Evolutionary conservation across 129 eudicot species (phyloP), one percentile per base, ranked within the genome.

Genomic region (Chrysanthemum lavandulifolium): DNA sequence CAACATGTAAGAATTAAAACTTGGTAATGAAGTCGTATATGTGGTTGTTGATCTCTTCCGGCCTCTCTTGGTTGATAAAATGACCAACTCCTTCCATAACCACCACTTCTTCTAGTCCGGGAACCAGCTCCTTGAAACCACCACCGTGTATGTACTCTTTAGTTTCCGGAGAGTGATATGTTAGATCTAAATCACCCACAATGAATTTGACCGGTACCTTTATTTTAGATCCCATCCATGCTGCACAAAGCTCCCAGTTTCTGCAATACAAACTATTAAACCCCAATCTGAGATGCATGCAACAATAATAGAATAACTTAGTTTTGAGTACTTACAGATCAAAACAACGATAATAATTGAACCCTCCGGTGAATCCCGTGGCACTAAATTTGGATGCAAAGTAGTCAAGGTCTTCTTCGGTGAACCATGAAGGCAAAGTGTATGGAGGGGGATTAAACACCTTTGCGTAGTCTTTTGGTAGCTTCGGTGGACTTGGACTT

Each of bases 31-130:
- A 91, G 65, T 91, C 91, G 48, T 82, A 80, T 19, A 91, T 86
- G 73, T 91, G 97, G 9, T 79, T 53, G 77, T 72, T 86, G 50
- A 87, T 62, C 81, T 91, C 88, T 6, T 83, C 84, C 8, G 90
- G 84, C 78, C 79, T 91, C 69, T 91, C 97, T 86, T 87, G 84
- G 73, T 88, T 86, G 23, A 85, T 61, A 71, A 91, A 91, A 80
- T 91, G 97, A 49, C 77, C 95, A 23, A 82, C 91, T 19, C 89
- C 97, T 82, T 91, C 90, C 95, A 91, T 84, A 10, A 91, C 80
- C 25, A 91, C 95, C 21, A 91, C 62, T 65, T 91, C 84, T 69
- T 91, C 85, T 64, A 91, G 57, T 59, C 71, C 79, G 0, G 86
- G 95, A 36, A 91, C 97, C 21, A 25, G 36, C 53, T 66, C 58